Evolutionary conservation across 2,329 filamentous ascomycete genomes (phyloP).

Genomic region (Diaporthe citriasiana): DNA sequence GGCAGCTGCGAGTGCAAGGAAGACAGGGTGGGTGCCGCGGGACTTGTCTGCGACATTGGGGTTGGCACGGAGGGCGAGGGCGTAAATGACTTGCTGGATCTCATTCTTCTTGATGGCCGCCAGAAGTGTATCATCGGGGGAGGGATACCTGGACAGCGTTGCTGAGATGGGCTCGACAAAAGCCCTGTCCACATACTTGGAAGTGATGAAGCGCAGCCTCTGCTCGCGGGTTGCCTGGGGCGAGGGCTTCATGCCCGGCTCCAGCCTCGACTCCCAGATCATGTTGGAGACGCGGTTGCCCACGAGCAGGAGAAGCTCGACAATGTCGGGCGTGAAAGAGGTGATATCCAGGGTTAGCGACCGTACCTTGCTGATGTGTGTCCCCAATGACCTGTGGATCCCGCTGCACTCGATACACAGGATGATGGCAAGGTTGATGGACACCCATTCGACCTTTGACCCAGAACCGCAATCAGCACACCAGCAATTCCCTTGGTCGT

Average conservation of each 20-base stretch:
- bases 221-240: slow-evolving; percentile 89
- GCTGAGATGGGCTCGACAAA: slow-evolving; percentile 85
- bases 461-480: slow-evolving; percentile 96
- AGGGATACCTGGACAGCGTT: slow-evolving; percentile 81
- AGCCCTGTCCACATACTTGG: slow-evolving; percentile 89
- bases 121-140: slow-evolving; percentile 88
- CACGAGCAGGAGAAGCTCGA: slow-evolving; percentile 90
- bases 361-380: slow-evolving; percentile 97
- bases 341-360: slow-evolving; percentile 96
- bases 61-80: slow-evolving; percentile 86
- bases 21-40: slow-evolving; percentile 88
- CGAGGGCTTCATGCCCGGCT: slow-evolving; percentile 79
- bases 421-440: slow-evolving; percentile 96
- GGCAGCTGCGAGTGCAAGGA: slow-evolving; percentile 90
- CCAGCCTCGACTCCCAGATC: slow-evolving; percentile 92
- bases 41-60: slow-evolving; percentile 90
- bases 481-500: slow-evolving; percentile 91
- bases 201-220: slow-evolving; percentile 92
- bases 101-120: slow-evolving; percentile 97
- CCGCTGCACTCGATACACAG: slow-evolving; percentile 98
- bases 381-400: slow-evolving; percentile 95
- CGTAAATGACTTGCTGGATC: slow-evolving; percentile 92
- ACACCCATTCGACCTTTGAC: slow-evolving; percentile 97
- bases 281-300: slow-evolving; percentile 97
- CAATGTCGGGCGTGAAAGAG: slow-evolving; percentile 96